These are phyloP conservation scores for Rhizopogon vesiculosus DNA, from an alignment of 768 basidiomycete genomes.

Conservation along the genomic window DNA sequence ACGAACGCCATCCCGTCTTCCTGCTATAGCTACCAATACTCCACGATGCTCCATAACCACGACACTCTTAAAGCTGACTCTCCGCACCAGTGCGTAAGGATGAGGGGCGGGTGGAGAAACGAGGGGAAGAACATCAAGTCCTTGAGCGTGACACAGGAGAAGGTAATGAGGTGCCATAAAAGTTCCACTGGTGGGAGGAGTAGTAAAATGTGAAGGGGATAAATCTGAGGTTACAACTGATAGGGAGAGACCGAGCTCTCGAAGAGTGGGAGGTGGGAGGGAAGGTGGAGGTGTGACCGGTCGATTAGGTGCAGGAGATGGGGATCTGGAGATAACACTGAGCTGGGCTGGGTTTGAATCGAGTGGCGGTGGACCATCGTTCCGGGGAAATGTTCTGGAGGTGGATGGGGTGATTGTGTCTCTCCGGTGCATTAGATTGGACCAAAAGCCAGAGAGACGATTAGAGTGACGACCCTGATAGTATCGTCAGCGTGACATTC, in stretches of 20 bases:
- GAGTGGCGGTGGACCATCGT: conserved; percentile 23
- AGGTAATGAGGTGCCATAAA: conserved; percentile 81
- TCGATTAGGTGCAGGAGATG: conserved; percentile 52
- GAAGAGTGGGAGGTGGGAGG: conserved; percentile 65
- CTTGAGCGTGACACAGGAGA: conserved; percentile 80
- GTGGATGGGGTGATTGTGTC: conserved; percentile 35
- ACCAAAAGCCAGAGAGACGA: conserved; percentile 83
- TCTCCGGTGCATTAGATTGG: conserved; percentile 69
- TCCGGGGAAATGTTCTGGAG: conserved; percentile 27
- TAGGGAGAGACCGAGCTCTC: conserved; percentile 72
- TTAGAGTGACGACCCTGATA: conserved; percentile 58
- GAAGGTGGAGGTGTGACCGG: conserved; percentile 67
- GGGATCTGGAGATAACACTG: conserved; percentile 40
- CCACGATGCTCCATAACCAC: conserved; percentile 92
- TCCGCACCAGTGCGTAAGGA: conserved; percentile 78
- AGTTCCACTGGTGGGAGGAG: conserved; percentile 72
- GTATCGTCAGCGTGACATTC: conserved; percentile 4
- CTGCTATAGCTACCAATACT: conserved; percentile 86
- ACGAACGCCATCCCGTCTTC: conserved; percentile 78
- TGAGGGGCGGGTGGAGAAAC: conserved; percentile 67
- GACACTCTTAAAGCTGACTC: conserved; percentile 81
- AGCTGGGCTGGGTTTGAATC: conserved; percentile 24
- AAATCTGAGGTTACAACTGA: conserved; percentile 63
- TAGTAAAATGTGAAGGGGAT: conserved; percentile 72
- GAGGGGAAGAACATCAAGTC: conserved; percentile 81